Conservation (phyloP, 2,329 filamentous ascomycete species). For the Fonsecaea monophora region DNA sequence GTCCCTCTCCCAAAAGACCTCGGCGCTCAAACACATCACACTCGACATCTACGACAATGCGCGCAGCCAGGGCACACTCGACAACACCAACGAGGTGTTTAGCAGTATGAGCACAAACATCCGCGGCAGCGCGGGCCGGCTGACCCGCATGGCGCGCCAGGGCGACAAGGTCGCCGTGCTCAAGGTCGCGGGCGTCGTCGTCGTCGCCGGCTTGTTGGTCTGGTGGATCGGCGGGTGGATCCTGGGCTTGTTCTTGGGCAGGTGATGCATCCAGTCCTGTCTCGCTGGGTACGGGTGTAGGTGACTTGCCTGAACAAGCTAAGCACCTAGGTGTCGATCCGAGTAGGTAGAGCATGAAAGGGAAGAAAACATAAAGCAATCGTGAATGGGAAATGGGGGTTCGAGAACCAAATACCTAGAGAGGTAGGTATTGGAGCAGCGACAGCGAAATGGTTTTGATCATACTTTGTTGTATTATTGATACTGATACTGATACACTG, state of each 20-base stretch:
- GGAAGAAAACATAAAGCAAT: neutral
- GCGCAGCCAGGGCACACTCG: slow-evolving; percentile 83
- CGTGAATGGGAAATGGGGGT: no score
- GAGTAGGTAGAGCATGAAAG: neutral
- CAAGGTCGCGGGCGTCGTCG: slow-evolving; percentile 83
- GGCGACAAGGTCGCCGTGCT: slow-evolving; percentile 91
- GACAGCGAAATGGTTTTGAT: neutral
- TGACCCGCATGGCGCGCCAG: slow-evolving; percentile 87
- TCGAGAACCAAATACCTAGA: no score
- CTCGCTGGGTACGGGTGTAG: no score
- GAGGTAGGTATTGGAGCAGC: no score
- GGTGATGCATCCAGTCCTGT: neutral
- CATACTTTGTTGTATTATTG: neutral
- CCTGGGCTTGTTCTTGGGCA: slow-evolving; percentile 49
- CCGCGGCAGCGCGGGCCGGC: slow-evolving; percentile 79
- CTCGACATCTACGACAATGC: slow-evolving; percentile 98
- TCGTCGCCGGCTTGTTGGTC: slow-evolving; percentile 73
- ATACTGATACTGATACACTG: neutral
- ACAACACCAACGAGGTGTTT: slow-evolving; percentile 91
- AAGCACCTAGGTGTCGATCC: no score
- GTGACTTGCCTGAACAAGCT: no score
- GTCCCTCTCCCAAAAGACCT: slow-evolving; percentile 88
- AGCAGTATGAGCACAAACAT: slow-evolving; percentile 82
- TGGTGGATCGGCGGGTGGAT: slow-evolving; percentile 75
- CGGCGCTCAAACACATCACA: slow-evolving; percentile 88